Base-by-base conservation (phyloP, 805 yeast species). In the Metschnikowia cubensis region DNA sequence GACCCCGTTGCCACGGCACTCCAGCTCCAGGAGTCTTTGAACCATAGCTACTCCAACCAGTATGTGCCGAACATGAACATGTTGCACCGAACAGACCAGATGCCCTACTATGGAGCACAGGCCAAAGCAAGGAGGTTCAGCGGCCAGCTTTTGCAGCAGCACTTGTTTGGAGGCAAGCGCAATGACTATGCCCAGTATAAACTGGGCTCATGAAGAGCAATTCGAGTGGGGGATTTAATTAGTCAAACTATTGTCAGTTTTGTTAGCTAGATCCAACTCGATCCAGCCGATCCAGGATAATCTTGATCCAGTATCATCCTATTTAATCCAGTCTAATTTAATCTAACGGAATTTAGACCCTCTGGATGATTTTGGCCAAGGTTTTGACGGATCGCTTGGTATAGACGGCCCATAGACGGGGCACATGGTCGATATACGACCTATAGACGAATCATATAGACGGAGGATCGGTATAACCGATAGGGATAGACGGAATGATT, bases 61-160 rank as follows among this genome's bases (percentile, higher is more conserved):
- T 51, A 50, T 36, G 36, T 36, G 47, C 17, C 46, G 11, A 38
- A 39, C 21, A 52, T 45, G 6, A 42, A n/a, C 33, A 21, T 36
- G 20, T 35, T 50, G 51, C 53, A 43, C 25, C 47, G 57, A 31
- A 47, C 49, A 10, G 59, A 55, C 29, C 58, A 54, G 25, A 42
- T 48, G 45, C 51, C 54, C 4, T 49, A 47, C 21, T 53, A 53
- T 36, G 54, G 54, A 10, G 50, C 48, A 44, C 51, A 48, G 36
- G 57, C 50, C n/a, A 54, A 51, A 35, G 38, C 57, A 18, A 37
- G 59, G 29, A 37, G 60, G 10, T 50, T 47, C 44, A 50, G 58
- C 20, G 57, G 57, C 17, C 60, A 57, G 52, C 50, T 53, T 40
- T 50, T 55, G 49, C 56, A 51, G 42, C 59, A 57, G 47, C 59